Base-by-base conservation (phyloP, 116 monocot species). In the Dioscorea cayenensis region DNA sequence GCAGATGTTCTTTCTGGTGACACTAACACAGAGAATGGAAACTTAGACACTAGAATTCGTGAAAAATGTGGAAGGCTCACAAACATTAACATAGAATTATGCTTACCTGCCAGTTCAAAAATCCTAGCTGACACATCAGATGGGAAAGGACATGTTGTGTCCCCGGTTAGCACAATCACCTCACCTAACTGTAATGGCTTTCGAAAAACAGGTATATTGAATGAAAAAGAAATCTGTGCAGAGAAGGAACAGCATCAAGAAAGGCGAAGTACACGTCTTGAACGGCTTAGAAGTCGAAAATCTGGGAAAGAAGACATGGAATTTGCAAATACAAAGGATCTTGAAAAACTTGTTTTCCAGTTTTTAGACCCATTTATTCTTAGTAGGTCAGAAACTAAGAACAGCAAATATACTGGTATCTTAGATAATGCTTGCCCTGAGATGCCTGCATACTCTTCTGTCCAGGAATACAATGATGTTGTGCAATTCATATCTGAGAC, bases 261-360 rank as follows among this genome's bases (percentile, higher is more conserved):
- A 81, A 90, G 97, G 75, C 84, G 97, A 69, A 93, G 92, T 60
- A 79, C 85, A 74, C 90, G 93, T 74, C 84, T 97, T 72, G 97
- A 93, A 83, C 84, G 93, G 71, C 86, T 97, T 28, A 88, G 90
- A 87, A 93, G 93, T 80, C 93, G 93, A 59, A 97, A 97, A 79
- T 84, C 81, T 59, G 90, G 86, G 50, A 97, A 90, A 78, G 97
- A 93, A 64, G 93, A 97, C 17, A 51, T 82, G 58, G 93, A 90
- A 77, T 83, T 63, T 65, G 36, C 79, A 18, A 73, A 60, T 72
- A 66, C 67, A 55, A 90, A 81, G 76, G 86, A 90, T 81, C 68
- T 77, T 51, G 88, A 76, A 60, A 85, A 92, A 79, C 60, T 72
- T 76, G 81, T 88, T 32, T 86, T 85, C 51, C 82, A 81, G 66